These are phyloP conservation scores for Arctium lappa DNA, from an alignment of 129 eudicot genomes.

Conservation along the genomic window DNA sequence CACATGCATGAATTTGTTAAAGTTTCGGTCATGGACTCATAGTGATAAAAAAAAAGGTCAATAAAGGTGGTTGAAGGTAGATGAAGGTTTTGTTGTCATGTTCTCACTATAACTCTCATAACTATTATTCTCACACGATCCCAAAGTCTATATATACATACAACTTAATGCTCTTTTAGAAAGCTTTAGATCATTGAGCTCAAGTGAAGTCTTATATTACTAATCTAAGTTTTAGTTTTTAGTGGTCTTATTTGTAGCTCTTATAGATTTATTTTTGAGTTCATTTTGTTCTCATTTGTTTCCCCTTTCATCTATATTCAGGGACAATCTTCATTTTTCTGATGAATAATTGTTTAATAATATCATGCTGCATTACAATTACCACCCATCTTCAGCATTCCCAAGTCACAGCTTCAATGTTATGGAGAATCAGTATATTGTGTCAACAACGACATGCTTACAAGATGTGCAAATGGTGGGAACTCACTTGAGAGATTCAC, in stretches of 20 bases:
- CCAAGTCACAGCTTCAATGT: slow-evolving; percentile 84
- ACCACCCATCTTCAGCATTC: slow-evolving; percentile 79
- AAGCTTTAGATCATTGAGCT: not conserved
- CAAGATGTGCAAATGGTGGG: slow-evolving; percentile 50
- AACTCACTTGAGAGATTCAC: slow-evolving; percentile 53
- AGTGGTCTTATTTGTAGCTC: no score
- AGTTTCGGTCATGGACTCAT: no score
- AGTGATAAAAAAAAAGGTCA: not conserved
- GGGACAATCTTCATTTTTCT: not conserved
- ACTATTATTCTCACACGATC: not conserved
- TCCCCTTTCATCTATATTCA: not conserved
- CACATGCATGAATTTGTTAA: no score
- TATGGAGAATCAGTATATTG: slow-evolving; percentile 79
- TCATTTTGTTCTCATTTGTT: not conserved
- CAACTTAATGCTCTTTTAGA: not conserved
- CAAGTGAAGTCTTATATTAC: not conserved
- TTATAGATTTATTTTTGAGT: not conserved
- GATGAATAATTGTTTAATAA: not conserved
- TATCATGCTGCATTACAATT: slow-evolving; percentile 42
- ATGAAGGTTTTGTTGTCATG: not conserved
- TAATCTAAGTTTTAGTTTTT: no score
- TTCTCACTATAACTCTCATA: not conserved
- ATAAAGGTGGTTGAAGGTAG: not conserved
- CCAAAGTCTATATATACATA: not conserved
- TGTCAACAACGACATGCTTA: slow-evolving; percentile 44